Base-by-base conservation (phyloP, 164 flowering plant species). In the Aristolochia fimbriata region DNA sequence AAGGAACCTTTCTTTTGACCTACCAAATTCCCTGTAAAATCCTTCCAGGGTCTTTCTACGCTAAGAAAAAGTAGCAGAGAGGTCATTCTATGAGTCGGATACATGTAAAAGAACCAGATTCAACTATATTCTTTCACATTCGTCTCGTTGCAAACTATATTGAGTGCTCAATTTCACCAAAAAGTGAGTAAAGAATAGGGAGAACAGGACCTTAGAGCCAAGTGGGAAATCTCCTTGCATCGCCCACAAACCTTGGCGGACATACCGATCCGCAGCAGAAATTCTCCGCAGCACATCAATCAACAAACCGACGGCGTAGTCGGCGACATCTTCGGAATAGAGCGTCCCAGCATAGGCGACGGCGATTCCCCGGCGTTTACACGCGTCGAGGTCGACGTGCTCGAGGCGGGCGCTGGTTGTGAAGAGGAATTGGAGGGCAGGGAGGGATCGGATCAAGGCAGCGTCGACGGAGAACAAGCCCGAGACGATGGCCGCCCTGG, bases 321-420 rank as follows among this genome's bases (percentile, higher is more conserved):
- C 90, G 15, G 91, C 95, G 13, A 68, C 83, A 24, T 90, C 95
- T 0, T 65, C 78, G 15, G 91, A 73, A 66, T 58, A 83, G 1
- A 66, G 43, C 4, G 22, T 22, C 25, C 78, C 80, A 10, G 80
- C 74, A 19, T 68, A 68, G 48, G 85, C 68, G 10, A 86, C 78
- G 14, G 65, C 55, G 41, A 86, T 68, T 2, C 82, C 80, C 9
- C 81, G 78, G 31, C 79, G 68, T 43, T 75, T 62, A 63, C 92
- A 90, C 68, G 75, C 88, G 4, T 43, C 23, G 48, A 85, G n/a
- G 73, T 87, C 87, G 50, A 90, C 74, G 60, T 80, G 82, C 63
- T 85, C 55, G 61, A 81, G 45, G 57, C 97, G 92, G 48, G 78
- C 80, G 73, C 83, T 72, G 58, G 81, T 65, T 54, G 81, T 63